Evolutionary conservation across 768 basidiomycete species (phyloP), one percentile per base, ranked within the genome.

Genomic region (Mycena vitilis): DNA sequence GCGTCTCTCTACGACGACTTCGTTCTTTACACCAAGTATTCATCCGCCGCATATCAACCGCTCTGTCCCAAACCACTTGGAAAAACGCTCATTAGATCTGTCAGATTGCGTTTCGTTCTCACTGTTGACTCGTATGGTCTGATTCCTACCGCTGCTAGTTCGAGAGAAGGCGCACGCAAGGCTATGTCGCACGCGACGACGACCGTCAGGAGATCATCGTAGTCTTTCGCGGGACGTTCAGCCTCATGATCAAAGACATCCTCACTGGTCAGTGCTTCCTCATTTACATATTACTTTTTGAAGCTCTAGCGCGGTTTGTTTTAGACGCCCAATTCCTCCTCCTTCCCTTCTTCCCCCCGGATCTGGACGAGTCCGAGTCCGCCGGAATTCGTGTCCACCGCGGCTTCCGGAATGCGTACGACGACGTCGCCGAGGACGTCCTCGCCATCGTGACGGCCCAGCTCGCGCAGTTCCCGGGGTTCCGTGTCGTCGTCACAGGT

Each of bases 31-130:
- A 79, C 83, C 1, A 85, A 84, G 71, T 88, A 86, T 70, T 82
- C 87, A 8, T 87, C 86, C 8, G 84, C 85, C 2, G 81, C 81
- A 20, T 87, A 87, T 68, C 85, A 84, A 60, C 60, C 76, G 30
- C 42, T 85, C 9, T 87, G 86, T 63, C 84, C 82, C 6, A 75
- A 77, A 12, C 87, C 87, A n/a, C 74, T 86, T 66, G 86, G 87
- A 4, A 85, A 81, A 44, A 78, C 69, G 9, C 79, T 87, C 45
- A 67, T 88, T 36, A 47, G 68, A n/a, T 71, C 79, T 74, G 86
- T 86, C 42, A 60, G 82, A 74, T 52, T n/a, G 34, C 34, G 9
- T 16, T 15, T 57, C 30, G 37, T 53, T 18, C 6, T 34, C 56
- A 45, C n/a, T 11, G n/a, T 25, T 25, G 4, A 15, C 23, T 42